Evolutionary conservation across 2,329 filamentous ascomycete genomes (phyloP).

Genomic region (Nemania sp.): DNA sequence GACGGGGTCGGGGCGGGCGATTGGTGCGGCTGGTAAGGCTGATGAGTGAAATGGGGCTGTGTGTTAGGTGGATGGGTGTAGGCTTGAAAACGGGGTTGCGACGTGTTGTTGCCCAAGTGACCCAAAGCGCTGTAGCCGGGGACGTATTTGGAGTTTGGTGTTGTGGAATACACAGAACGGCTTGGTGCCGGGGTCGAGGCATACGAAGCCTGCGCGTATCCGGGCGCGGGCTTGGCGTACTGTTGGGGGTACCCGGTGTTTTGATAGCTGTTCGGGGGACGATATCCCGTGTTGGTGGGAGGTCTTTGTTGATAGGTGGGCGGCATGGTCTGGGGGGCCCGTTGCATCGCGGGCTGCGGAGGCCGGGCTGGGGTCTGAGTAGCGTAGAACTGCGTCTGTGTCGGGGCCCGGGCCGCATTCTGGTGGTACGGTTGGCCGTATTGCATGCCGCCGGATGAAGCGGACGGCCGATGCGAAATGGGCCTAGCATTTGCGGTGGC

Average conservation of each 20-base stretch:
- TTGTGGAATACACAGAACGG: conserved; percentile 41
- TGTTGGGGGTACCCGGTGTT: conserved; percentile 51
- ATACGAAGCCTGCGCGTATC: conserved; percentile 57
- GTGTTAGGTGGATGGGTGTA: conserved; percentile 36
- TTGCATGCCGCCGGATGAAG: conserved; percentile 50
- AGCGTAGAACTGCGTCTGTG: conserved; percentile 51
- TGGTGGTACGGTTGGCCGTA: conserved; percentile 53
- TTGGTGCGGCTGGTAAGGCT: conserved; percentile 37
- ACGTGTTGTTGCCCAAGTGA: conserved; percentile 48
- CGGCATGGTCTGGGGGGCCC: conserved; percentile 47
- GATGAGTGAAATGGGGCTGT: conserved; percentile 35
- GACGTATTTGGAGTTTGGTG: conserved; percentile 46
- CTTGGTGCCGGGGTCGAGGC: conserved; percentile 49
- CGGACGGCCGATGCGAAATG: conserved; percentile 45
- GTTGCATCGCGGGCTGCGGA: conserved; percentile 46
- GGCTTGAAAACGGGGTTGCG: conserved; percentile 40
- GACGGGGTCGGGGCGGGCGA: conserved; percentile 36
- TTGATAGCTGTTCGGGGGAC: conserved; percentile 53
- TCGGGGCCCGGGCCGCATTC: conserved; percentile 51
- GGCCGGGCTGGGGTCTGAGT: conserved; percentile 47
- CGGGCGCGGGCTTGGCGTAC: conserved; percentile 56
- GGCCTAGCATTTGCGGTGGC: conserved; percentile 44
- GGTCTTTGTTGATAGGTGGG: conserved; percentile 44
- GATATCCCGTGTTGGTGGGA: conserved; percentile 52
- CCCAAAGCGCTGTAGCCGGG: conserved; percentile 47